phyloP scores from a whole-genome alignment of 768 basidiomycete genomes.

The Candolleomyces aberdarensis region DNA sequence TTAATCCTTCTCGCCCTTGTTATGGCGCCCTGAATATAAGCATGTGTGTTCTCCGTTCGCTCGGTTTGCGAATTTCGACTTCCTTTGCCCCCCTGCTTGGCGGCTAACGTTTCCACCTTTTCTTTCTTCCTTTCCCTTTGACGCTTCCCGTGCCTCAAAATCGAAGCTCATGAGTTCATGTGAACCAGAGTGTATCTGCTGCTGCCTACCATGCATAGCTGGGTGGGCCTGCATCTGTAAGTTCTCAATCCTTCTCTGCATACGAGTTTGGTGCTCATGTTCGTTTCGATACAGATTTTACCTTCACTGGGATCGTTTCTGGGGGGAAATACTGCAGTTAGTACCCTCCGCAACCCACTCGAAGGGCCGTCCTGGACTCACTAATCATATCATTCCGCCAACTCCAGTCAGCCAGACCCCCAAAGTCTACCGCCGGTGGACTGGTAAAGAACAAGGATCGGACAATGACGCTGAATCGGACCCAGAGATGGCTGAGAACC shows the following conservation, averaged over 20 bases:
- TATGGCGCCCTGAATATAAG: too few species aligned
- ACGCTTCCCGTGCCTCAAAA: neutral
- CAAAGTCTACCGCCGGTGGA: neutral
- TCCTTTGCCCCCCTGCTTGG: too few species aligned
- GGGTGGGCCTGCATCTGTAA: conserved; percentile 9
- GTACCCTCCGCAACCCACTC: neutral
- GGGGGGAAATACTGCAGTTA: neutral
- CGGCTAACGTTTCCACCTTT: neutral
- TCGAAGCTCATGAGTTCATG: conserved; percentile 3
- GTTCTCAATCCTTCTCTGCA: neutral
- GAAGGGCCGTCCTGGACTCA: neutral
- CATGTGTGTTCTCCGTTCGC: too few species aligned
- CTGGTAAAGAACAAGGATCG: too few species aligned
- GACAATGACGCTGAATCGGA: too few species aligned
- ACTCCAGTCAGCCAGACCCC: neutral
- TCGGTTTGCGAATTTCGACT: too few species aligned
- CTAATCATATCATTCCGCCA: neutral
- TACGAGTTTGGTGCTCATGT: neutral
- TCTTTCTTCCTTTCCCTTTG: neutral
- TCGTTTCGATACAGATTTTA: neutral
- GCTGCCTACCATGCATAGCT: conserved; percentile 7
- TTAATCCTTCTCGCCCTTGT: too few species aligned
- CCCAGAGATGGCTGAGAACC: too few species aligned
- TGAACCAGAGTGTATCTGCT: conserved; percentile 10
- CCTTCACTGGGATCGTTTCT: neutral